Conservation (phyloP, 352 stramenopile species). For the Pilasporangium apinafurcum region DNA sequence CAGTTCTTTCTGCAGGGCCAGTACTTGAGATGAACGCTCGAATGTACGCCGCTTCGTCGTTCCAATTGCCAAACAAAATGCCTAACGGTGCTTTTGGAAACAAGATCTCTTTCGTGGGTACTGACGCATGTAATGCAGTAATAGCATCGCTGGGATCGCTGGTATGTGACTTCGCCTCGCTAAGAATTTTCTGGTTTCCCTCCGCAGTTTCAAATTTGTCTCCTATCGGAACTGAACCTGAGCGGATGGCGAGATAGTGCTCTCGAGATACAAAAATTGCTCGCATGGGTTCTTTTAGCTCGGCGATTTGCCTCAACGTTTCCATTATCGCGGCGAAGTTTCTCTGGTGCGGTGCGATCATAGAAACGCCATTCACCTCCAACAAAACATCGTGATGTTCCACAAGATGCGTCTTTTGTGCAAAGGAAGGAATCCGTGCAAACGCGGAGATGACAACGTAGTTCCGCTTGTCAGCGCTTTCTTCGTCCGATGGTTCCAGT, state of each 20-base stretch:
- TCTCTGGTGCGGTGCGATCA: slow-evolving; percentile 36
- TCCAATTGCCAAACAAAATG: slow-evolving; percentile 80
- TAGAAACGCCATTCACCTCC: slow-evolving; percentile 43
- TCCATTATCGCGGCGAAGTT: slow-evolving; percentile 65
- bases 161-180: no score
- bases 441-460: slow-evolving; percentile 73
- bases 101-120: slow-evolving; percentile 38
- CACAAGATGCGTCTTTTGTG: slow-evolving; percentile 58
- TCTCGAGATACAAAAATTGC: slow-evolving; percentile 53
- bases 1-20: slow-evolving; percentile 63
- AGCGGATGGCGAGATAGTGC: slow-evolving; percentile 37
- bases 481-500: slow-evolving; percentile 55
- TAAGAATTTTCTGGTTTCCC: background rate
- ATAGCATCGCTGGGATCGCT: no score
- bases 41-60: slow-evolving; percentile 72
- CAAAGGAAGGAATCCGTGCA: slow-evolving; percentile 60
- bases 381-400: slow-evolving; percentile 61
- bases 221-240: slow-evolving; percentile 11
- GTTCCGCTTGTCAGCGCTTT: slow-evolving; percentile 40
- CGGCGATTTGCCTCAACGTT: slow-evolving; percentile 34
- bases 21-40: slow-evolving; percentile 75
- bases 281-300: slow-evolving; percentile 42
- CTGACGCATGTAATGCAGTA: slow-evolving; percentile 12
- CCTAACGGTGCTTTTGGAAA: slow-evolving; percentile 64
- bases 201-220: background rate